Evolutionary conservation across 768 basidiomycete species (phyloP).

Genomic region (Favolaschia claudopus): DNA sequence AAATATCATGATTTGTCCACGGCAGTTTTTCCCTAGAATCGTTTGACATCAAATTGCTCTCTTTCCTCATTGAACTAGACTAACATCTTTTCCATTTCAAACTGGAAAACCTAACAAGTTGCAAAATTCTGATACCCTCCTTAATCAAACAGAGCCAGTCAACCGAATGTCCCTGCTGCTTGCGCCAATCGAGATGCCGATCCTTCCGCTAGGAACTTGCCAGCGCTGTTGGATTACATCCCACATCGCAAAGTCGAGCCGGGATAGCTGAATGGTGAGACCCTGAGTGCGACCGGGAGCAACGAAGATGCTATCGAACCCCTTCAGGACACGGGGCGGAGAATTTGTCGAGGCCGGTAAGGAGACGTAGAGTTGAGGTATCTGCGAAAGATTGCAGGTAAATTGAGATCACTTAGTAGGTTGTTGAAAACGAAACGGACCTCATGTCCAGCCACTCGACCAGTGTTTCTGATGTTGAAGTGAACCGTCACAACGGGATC

Average conservation of each 20-base stretch:
- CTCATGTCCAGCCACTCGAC: constrained; percentile 61
- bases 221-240: constrained; percentile 60
- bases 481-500: constrained; percentile 56
- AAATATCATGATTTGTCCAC: too few relatives aligned
- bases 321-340: constrained; percentile 59
- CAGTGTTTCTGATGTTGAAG: constrained; percentile 62
- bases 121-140: too few relatives aligned
- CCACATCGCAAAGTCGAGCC: constrained; percentile 65
- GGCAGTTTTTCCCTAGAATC: too few relatives aligned
- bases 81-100: too few relatives aligned
- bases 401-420: background rate
- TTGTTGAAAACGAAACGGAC: constrained; percentile 31
- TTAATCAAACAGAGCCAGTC: constrained; percentile 42
- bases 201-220: constrained; percentile 57
- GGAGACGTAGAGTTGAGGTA: constrained; percentile 62
- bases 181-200: constrained; percentile 56
- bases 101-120: too few relatives aligned
- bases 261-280: constrained; percentile 54
- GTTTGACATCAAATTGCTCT: too few relatives aligned
- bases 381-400: constrained; percentile 36
- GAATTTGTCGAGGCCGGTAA: constrained; percentile 55
- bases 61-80: too few relatives aligned
- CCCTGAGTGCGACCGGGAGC: constrained; percentile 49
- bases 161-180: constrained; percentile 58
- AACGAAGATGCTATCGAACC: constrained; percentile 61